Evolutionary conservation across 768 basidiomycete genomes (phyloP), one percentile per base, ranked within the genome.

Genomic region (Mrakia hoshinonis): DNA sequence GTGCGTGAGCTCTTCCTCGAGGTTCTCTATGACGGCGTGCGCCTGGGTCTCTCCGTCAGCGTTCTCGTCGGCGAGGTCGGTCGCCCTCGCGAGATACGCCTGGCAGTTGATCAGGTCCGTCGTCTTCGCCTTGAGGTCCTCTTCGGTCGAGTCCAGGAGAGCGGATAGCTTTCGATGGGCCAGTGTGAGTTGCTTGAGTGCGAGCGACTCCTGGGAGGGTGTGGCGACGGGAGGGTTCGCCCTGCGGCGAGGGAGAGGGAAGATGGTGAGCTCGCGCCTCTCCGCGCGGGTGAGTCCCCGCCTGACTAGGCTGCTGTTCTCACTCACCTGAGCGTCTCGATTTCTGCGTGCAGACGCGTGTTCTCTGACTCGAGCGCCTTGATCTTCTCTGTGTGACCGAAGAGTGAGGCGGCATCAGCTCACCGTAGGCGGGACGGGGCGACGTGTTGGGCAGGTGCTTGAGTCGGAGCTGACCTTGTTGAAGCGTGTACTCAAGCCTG

Each of bases 131-230:
- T 15, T 20, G 20, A 61, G 58, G 6, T 31, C 58, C 10, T 61
- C 18, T 61, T 61, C 79, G 0, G 78, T 77, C 13, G 77, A 49
- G 66, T 78, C 78, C 1, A 80, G 71, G 66, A 79, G 79, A 22
- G 77, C 72, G 0, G 76, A 78, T 12, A 81, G 73, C 5, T 78
- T 74, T 1, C 80, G 71, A 67, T 81, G 80, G 3, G 80, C 80
- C 4, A 81, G 76, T 0, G 77, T 76, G 2, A 81, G 75, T 65
- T 79, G 77, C 2, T 76, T 70, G 13, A 81, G 75, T 2, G 76
- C 68, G 72, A 75, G 60, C 22, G n/a, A 48, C 18, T 54, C 55
- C 47, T 62, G 48, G 11, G 65, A 38, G 15, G 52, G 58, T 3
- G 38, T 46, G 58, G 24, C 7, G 24, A 18, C 36, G 26, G 69